Conservation (phyloP, 2,329 filamentous ascomycete species). For the Calonectria multiphialidica region DNA sequence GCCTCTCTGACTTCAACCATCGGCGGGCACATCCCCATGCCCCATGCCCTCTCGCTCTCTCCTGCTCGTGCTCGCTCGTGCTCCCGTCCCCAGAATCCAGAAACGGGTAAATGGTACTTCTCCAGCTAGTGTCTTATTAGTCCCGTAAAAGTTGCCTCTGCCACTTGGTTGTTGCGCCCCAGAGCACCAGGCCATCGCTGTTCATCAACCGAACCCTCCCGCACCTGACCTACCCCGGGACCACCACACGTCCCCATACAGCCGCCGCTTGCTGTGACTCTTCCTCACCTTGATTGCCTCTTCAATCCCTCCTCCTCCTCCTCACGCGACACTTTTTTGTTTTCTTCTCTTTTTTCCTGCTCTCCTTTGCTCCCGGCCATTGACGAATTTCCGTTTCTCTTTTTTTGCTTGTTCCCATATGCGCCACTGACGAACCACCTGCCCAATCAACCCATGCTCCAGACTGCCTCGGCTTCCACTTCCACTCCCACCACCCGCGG, state of each 20-base stretch:
- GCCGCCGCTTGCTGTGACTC: constrained; percentile 14
- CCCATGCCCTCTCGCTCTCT: neutral
- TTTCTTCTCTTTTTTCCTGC: constrained; percentile 10
- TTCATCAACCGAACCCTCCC: constrained; percentile 39
- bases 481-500: constrained; percentile 38
- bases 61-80: neutral
- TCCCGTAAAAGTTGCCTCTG: neutral
- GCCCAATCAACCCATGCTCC: constrained; percentile 24
- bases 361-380: constrained; percentile 22
- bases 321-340: constrained; percentile 25
- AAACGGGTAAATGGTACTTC: constrained; percentile 7
- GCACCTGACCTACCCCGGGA: constrained; percentile 27
- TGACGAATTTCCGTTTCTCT: neutral
- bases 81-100: neutral
- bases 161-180: neutral
- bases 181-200: constrained; percentile 16
- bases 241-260: constrained; percentile 1
- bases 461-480: constrained; percentile 43
- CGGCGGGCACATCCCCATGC: neutral
- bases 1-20: neutral
- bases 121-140: neutral
- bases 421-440: constrained; percentile 23
- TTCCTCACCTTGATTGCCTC: constrained; percentile 13
- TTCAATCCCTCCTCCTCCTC: constrained; percentile 10
- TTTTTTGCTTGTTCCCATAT: neutral